Conservation (phyloP, 2,329 filamentous ascomycete genomes). For the Neonectria faginata region DNA sequence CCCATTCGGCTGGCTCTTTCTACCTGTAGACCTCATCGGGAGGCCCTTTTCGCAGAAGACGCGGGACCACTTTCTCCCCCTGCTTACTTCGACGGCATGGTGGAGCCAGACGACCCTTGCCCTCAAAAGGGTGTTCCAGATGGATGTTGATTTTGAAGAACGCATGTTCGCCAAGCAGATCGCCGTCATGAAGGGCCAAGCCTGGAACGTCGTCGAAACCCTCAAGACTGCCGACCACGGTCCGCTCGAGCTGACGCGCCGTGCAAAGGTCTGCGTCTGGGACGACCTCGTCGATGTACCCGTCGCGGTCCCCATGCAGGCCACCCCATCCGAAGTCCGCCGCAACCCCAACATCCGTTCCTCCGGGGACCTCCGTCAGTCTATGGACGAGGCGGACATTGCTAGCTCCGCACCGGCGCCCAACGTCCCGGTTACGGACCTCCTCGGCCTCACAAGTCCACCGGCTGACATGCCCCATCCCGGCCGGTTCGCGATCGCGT, state of each 20-base stretch:
- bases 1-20: conserved; percentile 97
- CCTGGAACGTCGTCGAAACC: conserved; percentile 99
- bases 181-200: conserved; percentile 98
- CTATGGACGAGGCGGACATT: conserved; percentile 90
- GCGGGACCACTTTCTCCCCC: conserved; percentile 92
- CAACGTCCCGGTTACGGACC: conserved; percentile 65
- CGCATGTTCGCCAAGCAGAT: conserved; percentile 99
- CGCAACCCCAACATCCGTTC: conserved; percentile 66
- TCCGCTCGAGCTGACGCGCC: conserved; percentile 89
- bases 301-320: conserved; percentile 89
- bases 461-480: conserved; percentile 77
- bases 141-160: conserved; percentile 96
- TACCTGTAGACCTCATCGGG: conserved; percentile 95
- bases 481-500: conserved; percentile 77
- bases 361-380: conserved; percentile 69
- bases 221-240: conserved; percentile 93
- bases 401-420: conserved; percentile 52
- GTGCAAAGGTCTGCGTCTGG: conserved; percentile 95
- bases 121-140: conserved; percentile 86
- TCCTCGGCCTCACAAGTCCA: conserved; percentile 74
- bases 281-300: conserved; percentile 97
- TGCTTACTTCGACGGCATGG: conserved; percentile 95
- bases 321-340: conserved; percentile 85
- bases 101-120: conserved; percentile 95
- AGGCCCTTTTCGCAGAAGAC: conserved; percentile 96